Conservation (phyloP, 495 filamentous ascomycete species). For the Lindgomyces ingoldianus region DNA sequence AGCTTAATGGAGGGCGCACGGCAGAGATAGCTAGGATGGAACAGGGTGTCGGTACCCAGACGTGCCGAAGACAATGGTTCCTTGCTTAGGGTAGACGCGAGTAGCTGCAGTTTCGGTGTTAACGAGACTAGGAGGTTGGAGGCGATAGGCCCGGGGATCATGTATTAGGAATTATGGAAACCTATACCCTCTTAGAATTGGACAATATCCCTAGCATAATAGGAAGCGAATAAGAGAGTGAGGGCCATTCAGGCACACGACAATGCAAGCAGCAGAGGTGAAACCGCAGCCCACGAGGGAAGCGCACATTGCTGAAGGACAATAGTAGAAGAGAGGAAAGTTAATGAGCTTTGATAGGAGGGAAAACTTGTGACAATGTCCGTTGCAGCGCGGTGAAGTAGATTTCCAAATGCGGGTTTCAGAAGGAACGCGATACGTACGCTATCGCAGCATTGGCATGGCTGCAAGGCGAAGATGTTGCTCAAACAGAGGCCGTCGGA, state of each 20-base stretch:
- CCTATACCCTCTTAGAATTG: slow-evolving; percentile 11
- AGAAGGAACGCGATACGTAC: slow-evolving; percentile 30
- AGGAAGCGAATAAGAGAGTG: slow-evolving; percentile 12
- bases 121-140: slow-evolving; percentile 1
- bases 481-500: slow-evolving; percentile 30
- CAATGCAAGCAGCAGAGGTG: slow-evolving; percentile 19
- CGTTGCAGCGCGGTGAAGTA: slow-evolving; percentile 14
- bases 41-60: slow-evolving; percentile 8
- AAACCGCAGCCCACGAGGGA: background rate
- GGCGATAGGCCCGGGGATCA: slow-evolving; percentile 5
- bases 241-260: slow-evolving; percentile 9
- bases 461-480: slow-evolving; percentile 6
- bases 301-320: background rate
- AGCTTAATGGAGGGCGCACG: background rate
- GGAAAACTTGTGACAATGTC: slow-evolving; percentile 21
- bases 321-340: background rate
- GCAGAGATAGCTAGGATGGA: slow-evolving; percentile 4
- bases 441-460: slow-evolving; percentile 23
- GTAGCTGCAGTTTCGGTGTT: slow-evolving; percentile 8
- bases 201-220: slow-evolving; percentile 10
- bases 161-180: slow-evolving; percentile 24
- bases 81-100: slow-evolving; percentile 15
- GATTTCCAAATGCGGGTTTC: slow-evolving; percentile 36
- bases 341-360: background rate
- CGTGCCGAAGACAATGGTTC: slow-evolving; percentile 24